phyloP scores from a whole-genome alignment of 257 asterid genomes.

The Solanum chiquidenum region DNA sequence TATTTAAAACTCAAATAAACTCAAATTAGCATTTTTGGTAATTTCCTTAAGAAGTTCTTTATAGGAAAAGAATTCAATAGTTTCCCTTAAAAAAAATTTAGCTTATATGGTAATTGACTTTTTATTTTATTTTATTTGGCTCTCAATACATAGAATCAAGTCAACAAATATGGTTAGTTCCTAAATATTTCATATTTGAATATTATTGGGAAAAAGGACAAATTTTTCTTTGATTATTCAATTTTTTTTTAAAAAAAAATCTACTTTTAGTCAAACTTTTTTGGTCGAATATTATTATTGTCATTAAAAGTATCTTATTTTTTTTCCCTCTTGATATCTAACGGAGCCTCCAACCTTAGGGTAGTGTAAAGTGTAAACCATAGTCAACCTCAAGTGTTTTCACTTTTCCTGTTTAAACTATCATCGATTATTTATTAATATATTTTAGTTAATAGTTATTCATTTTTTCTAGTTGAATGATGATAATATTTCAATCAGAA shows the following conservation, averaged over 20 bases:
- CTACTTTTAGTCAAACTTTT: neutral
- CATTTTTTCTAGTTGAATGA: too few species aligned
- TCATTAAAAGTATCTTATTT: neutral
- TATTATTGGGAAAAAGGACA: neutral
- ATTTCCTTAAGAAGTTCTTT: neutral
- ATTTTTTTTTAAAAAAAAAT: neutral
- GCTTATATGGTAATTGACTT: neutral
- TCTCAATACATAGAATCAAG: neutral
- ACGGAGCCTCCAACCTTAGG: neutral
- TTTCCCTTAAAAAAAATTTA: neutral
- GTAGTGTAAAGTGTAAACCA: neutral
- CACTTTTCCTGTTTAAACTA: rapidly evolving
- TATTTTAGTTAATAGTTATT: too few species aligned
- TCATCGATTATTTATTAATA: too few species aligned
- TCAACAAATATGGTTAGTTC: neutral
- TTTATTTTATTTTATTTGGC: neutral
- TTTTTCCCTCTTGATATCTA: neutral
- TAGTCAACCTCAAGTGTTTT: neutral
- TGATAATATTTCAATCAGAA: too few species aligned
- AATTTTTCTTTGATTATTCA: neutral
- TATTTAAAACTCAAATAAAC: too few species aligned
- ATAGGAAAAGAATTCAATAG: neutral
- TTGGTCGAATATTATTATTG: neutral
- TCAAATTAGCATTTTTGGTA: neutral
- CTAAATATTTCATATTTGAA: neutral